These are phyloP conservation scores for Avena insularis DNA, from an alignment of 176 grass and related monocot species.

Conservation along the genomic window DNA sequence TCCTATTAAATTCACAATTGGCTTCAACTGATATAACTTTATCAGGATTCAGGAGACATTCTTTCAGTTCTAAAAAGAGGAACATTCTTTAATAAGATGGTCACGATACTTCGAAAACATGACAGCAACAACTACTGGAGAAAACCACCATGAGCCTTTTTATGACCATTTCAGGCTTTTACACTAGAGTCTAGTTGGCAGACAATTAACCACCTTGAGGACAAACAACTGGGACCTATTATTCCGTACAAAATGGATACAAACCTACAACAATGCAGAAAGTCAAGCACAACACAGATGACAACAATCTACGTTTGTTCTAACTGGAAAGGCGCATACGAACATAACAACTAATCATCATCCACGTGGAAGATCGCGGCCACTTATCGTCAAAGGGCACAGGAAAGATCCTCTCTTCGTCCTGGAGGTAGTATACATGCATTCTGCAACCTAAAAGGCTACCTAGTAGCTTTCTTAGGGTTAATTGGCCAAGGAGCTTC, in stretches of 20 bases:
- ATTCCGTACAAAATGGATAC: slow-evolving; percentile 31
- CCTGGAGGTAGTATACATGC: slow-evolving; percentile 48
- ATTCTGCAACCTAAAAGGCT: slow-evolving; percentile 40
- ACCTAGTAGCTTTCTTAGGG: slow-evolving; percentile 2
- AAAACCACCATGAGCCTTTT: background rate
- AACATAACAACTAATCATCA: slow-evolving; percentile 42
- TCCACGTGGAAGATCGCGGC: slow-evolving; percentile 42
- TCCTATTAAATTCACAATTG: background rate
- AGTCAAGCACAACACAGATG: slow-evolving; percentile 8
- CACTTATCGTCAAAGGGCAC: slow-evolving; percentile 59
- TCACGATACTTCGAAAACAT: background rate
- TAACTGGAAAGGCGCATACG: slow-evolving; percentile 35
- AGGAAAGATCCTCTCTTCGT: slow-evolving; percentile 45
- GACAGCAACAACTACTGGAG: background rate
- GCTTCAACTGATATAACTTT: background rate
- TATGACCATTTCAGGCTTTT: background rate
- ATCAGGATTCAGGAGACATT: background rate
- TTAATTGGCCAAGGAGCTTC: slow-evolving; percentile 20
- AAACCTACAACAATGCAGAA: slow-evolving; percentile 23
- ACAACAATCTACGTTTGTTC: slow-evolving; percentile 37
- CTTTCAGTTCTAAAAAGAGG: background rate
- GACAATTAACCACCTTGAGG: background rate
- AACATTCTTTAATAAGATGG: background rate
- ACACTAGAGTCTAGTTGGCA: slow-evolving; percentile 4
- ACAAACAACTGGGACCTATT: slow-evolving; percentile 11